A percentile compares a stretch with the other conserved stretches of the same genome.
Conservation (phyloP, 2,329 filamentous ascomycete species). For the Fonsecaea pugnacius region DNA sequence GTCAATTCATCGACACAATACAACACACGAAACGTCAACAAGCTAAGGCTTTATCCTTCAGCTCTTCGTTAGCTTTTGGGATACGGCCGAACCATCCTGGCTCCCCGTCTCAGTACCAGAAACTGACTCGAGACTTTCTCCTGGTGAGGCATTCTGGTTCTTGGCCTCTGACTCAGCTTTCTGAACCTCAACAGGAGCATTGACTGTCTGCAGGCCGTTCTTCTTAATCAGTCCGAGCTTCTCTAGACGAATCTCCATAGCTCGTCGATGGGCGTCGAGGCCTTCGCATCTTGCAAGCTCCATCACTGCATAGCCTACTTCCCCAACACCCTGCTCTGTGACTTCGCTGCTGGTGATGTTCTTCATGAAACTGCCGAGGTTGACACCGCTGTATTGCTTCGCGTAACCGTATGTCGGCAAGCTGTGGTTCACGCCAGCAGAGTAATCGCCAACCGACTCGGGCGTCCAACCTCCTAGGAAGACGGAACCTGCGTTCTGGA, state of each 20-base stretch:
- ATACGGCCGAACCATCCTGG: neutral
- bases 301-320: slow-evolving; percentile 90
- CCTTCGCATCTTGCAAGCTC: slow-evolving; percentile 92
- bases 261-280: slow-evolving; percentile 85
- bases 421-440: slow-evolving; percentile 95
- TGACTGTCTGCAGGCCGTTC: neutral
- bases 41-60: neutral
- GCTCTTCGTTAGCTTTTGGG: neutral
- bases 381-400: slow-evolving; percentile 98
- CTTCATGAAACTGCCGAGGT: slow-evolving; percentile 93
- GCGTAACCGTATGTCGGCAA: slow-evolving; percentile 97
- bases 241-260: slow-evolving; percentile 68
- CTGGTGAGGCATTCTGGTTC: neutral
- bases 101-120: neutral
- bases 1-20: neutral
- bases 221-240: slow-evolving; percentile 34
- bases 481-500: slow-evolving; percentile 93
- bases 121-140: neutral
- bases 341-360: slow-evolving; percentile 95
- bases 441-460: slow-evolving; percentile 97
- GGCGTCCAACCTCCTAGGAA: slow-evolving; percentile 97
- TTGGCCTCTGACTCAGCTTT: neutral
- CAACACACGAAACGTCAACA: neutral
- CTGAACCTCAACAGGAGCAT: neutral
- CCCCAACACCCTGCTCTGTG: slow-evolving; percentile 79